Evolutionary conservation across 345 rosid species (phyloP), one percentile per base, ranked within the genome.

Genomic region (Salix viminalis): DNA sequence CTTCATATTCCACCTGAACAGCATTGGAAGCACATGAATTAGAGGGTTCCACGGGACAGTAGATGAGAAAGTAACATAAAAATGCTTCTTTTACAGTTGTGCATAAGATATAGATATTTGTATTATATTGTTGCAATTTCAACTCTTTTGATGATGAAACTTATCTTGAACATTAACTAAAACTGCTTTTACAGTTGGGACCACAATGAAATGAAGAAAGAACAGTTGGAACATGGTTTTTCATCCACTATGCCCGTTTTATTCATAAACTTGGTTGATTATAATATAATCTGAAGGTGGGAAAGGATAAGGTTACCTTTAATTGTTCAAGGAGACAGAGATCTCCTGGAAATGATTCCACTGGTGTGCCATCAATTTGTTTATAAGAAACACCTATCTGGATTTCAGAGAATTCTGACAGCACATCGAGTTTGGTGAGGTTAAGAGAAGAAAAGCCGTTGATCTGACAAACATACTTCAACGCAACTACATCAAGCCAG

Each of bases 401-500:
- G 82, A 96, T 92, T 80, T 96, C 94, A 6, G 90, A 79, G 61
- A 96, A 87, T 21, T 93, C 98, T 5, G 99, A 96, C 78, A 93
- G 77, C 56, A 96, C 99, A 84, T 96, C 98, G 46, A 96, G 90
- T 83, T 96, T 96, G 75, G 99, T 96, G 76, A 96, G 93, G 81
- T 96, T 96, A 44, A 96, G 87, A 26, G 99, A 92, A n/a, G 99
- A 88, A 79, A 96, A 92, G 41, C 98, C 98, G 76, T 96, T 96
- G 77, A 96, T 90, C 80, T 90, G 96, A 83, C 96, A 93, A 81
- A 91, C 84, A 81, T 81, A 96, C 79, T 81, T 92, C 82, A 93
- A 81, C 6, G 98, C 98, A 84, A 96, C 99, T 67, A 96, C 74
- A 85, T 96, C 99, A 10, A 96, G 98, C 99, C 99, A 96, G 54